These are phyloP conservation scores for Aspergillus persii DNA, from an alignment of 2,329 filamentous ascomycete species.

Conservation along the genomic window DNA sequence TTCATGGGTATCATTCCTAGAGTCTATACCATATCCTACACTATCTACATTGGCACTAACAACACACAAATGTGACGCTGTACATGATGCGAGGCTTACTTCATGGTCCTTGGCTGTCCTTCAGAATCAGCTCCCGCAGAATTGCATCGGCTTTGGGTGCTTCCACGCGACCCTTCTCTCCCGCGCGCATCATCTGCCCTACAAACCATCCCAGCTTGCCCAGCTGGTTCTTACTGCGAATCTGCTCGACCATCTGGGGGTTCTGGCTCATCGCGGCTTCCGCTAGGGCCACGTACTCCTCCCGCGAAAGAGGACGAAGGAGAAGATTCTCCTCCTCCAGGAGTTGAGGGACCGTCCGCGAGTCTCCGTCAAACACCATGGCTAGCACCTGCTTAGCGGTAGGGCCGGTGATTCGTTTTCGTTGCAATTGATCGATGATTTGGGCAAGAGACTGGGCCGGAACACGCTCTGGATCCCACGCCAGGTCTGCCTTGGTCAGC, in stretches of 20 bases:
- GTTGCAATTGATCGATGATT: conserved; percentile 46
- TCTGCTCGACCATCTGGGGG: conserved; percentile 57
- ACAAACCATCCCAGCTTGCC: conserved; percentile 69
- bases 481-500: conserved; percentile 50
- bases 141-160: conserved; percentile 57
- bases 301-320: conserved; percentile 53
- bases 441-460: conserved; percentile 44
- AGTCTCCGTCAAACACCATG: conserved; percentile 53
- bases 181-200: conserved; percentile 64
- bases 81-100: conserved; percentile 6
- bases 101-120: conserved; percentile 5
- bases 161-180: conserved; percentile 61
- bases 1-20: not conserved
- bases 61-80: not conserved
- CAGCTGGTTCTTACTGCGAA: conserved; percentile 57
- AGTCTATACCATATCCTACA: conserved; percentile 1
- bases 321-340: conserved; percentile 57
- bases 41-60: not conserved
- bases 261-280: conserved; percentile 54
- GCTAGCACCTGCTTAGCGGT: conserved; percentile 61
- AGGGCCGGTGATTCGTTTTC: conserved; percentile 50
- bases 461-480: conserved; percentile 41
- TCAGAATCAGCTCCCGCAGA: conserved; percentile 50
- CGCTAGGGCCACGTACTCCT: conserved; percentile 58
- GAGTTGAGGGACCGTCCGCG: conserved; percentile 50